Evolutionary conservation across 768 basidiomycete species (phyloP).

Genomic region (Mycena polygramma): DNA sequence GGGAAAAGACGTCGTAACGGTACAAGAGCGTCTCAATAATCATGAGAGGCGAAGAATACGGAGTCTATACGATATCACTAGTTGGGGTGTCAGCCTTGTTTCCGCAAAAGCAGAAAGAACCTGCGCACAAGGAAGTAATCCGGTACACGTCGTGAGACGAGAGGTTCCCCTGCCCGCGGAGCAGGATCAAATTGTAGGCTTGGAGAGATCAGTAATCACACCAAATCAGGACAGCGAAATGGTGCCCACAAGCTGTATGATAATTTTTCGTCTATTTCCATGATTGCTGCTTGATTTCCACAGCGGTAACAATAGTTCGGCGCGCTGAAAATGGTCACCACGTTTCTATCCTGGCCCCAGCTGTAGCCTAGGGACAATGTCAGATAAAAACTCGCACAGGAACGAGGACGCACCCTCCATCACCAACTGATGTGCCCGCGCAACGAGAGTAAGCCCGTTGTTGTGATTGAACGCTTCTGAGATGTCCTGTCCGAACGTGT

Average conservation of each 20-base stretch:
- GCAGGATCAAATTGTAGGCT: conserved; percentile 99
- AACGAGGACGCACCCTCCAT: conserved; percentile 85
- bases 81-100: conserved; percentile 4
- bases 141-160: conserved; percentile 95
- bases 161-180: conserved; percentile 97
- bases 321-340: conserved; percentile 99
- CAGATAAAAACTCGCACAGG: conserved; percentile 14
- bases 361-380: conserved; percentile 74
- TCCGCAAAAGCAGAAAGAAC: not conserved
- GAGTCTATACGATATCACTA: conserved; percentile 35
- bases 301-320: conserved; percentile 99
- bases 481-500: conserved; percentile 99
- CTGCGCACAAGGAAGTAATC: conserved; percentile 92
- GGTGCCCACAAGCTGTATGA: conserved; percentile 86
- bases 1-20: conserved; percentile 18
- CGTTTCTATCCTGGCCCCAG: conserved; percentile 99
- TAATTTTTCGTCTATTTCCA: conserved; percentile 99
- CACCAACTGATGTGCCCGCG: conserved; percentile 93
- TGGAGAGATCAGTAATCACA: conserved; percentile 20
- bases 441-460: conserved; percentile 96
- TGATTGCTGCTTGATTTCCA: conserved; percentile 99
- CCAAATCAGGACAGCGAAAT: conserved; percentile 17
- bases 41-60: conserved; percentile 36
- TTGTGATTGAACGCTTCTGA: conserved; percentile 99
- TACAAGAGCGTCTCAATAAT: conserved; percentile 28